Percentiles rank a stretch among this genome's conserved stretches.
These are phyloP conservation scores for Mallotus repandus DNA, from an alignment of 441 rosid genomes.

Conservation along the genomic window DNA sequence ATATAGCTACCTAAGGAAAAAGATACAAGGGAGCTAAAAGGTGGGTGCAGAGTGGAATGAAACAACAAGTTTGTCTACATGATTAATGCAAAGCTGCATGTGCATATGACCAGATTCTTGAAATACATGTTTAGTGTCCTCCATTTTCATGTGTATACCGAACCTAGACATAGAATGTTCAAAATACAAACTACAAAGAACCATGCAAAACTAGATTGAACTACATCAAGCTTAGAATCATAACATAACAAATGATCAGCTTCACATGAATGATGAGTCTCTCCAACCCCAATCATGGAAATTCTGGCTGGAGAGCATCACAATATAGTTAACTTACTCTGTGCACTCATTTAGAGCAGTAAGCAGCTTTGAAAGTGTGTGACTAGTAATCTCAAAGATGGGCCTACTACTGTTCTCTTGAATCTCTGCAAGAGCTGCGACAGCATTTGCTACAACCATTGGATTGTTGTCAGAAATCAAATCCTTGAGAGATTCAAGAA, in stretches of 20 bases:
- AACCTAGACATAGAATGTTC: background rate
- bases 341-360: slow-evolving; percentile 99
- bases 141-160: background rate
- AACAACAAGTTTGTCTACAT: background rate
- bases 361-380: slow-evolving; percentile 89
- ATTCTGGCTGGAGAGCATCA: background rate
- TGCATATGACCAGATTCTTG: background rate
- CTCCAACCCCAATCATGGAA: background rate
- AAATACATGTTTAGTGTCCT: background rate
- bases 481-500: slow-evolving; percentile 91
- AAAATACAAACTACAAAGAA: background rate
- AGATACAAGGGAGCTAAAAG: background rate
- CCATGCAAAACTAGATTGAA: background rate
- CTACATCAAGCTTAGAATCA: background rate
- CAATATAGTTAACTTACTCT: slow-evolving; percentile 55
- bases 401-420: slow-evolving; percentile 82
- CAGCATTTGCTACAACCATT: slow-evolving; percentile 99
- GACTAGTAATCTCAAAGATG: slow-evolving; percentile 83
- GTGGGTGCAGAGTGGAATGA: background rate
- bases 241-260: slow-evolving; percentile 7
- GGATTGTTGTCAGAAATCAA: slow-evolving; percentile 98
- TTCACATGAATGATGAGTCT: background rate
- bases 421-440: slow-evolving; percentile 97
- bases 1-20: background rate
- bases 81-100: background rate